phyloP scores from a whole-genome alignment of 2,329 filamentous ascomycete species.

The Setomelanomma holmii region DNA sequence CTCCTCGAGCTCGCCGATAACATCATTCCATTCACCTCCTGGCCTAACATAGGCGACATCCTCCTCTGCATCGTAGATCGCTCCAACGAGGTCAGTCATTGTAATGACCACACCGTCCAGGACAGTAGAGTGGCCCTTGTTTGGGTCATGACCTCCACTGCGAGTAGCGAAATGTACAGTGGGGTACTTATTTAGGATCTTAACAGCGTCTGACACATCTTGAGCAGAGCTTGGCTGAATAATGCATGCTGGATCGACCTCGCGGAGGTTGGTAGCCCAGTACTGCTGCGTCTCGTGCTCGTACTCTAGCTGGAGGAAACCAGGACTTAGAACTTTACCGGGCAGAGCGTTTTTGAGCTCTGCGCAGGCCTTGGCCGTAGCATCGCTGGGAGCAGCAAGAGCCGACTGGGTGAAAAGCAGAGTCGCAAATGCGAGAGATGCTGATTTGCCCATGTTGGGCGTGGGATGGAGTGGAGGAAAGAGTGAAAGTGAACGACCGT shows the following conservation, averaged over 20 bases:
- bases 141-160: constrained; percentile 49
- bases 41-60: constrained; percentile 48
- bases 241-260: constrained; percentile 32
- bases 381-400: constrained; percentile 22
- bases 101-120: constrained; percentile 49
- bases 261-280: constrained; percentile 25
- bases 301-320: constrained; percentile 23
- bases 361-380: constrained; percentile 22
- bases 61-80: constrained; percentile 44
- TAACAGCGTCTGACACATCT: constrained; percentile 32
- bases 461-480: too few relatives aligned
- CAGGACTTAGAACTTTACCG: constrained; percentile 21
- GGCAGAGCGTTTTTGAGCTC: constrained; percentile 27
- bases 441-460: too few relatives aligned
- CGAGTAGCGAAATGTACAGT: constrained; percentile 32
- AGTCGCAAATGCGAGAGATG: too few relatives aligned
- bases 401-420: too few relatives aligned
- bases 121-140: constrained; percentile 43
- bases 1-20: constrained; percentile 43
- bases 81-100: constrained; percentile 43
- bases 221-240: constrained; percentile 31
- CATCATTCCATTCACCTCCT: constrained; percentile 52
- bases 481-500: too few relatives aligned
- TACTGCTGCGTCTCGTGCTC: constrained; percentile 28
- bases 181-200: constrained; percentile 29